A percentile compares a stretch with the other conserved stretches of the same genome.
phyloP scores from a whole-genome alignment of 1,139 yeast species.

The Sugiyamaella japonica region DNA sequence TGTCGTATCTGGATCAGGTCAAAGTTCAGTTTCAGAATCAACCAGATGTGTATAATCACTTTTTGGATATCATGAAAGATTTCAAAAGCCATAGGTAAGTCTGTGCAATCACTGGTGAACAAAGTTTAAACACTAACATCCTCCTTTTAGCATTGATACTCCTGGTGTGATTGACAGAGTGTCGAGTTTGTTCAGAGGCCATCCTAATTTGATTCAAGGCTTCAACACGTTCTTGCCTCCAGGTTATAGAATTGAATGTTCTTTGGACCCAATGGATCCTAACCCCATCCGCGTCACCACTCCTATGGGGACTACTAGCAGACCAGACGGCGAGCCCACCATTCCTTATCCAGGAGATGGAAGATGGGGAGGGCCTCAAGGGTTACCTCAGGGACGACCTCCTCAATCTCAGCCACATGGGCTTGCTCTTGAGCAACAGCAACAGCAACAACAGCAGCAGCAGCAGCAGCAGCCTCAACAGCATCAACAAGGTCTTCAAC shows the following conservation, averaged over 20 bases:
- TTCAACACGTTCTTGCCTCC: conserved; percentile 97
- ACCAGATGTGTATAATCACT: conserved; percentile 94
- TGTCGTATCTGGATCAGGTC: conserved; percentile 92
- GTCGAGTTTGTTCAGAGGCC: conserved; percentile 85
- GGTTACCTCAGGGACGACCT: conserved; percentile 19
- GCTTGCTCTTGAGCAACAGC: conserved; percentile 12
- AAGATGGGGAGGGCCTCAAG: conserved; percentile 16
- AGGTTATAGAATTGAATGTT: conserved; percentile 92
- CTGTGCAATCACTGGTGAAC: too few species aligned
- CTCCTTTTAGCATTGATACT: conserved; percentile 65
- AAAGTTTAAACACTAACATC: background rate
- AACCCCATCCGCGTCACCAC: conserved; percentile 93
- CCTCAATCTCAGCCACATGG: conserved; percentile 14
- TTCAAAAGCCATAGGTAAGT: conserved; percentile 85
- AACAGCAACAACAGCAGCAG: conserved; percentile 18
- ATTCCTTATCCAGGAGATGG: conserved; percentile 15
- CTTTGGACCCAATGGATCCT: conserved; percentile 85
- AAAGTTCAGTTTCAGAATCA: conserved; percentile 88
- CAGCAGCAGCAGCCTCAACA: background rate
- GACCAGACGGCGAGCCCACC: conserved; percentile 51
- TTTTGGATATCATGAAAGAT: conserved; percentile 96
- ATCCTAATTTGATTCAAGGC: conserved; percentile 90
- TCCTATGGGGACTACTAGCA: conserved; percentile 84
- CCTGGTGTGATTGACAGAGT: conserved; percentile 98
- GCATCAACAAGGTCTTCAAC: conserved; percentile 20